phyloP scores from a whole-genome alignment of 2,329 filamentous ascomycete species.

The Talaromyces sp. region DNA sequence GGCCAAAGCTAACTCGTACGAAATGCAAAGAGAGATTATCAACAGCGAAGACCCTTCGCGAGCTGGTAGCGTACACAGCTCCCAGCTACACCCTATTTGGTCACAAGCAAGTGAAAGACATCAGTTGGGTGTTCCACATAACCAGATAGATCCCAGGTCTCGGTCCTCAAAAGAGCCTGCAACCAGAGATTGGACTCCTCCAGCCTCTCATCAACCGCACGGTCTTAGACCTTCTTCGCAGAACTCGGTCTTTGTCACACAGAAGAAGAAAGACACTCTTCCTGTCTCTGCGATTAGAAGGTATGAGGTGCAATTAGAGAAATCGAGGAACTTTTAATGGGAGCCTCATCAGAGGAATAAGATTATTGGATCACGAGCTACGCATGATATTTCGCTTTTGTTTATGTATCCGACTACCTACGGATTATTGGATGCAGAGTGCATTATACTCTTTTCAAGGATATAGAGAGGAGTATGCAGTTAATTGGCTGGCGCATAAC shows the following conservation, averaged over 20 bases:
- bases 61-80: background rate
- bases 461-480: background rate
- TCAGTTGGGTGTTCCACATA: background rate
- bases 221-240: slow-evolving; percentile 3
- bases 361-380: background rate
- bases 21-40: slow-evolving; percentile 14
- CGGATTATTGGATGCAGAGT: background rate
- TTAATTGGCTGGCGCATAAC: background rate
- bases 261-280: slow-evolving; percentile 9
- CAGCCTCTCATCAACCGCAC: background rate
- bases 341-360: background rate
- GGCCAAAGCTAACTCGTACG: slow-evolving; percentile 14
- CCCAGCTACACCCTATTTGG: background rate
- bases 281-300: slow-evolving; percentile 12
- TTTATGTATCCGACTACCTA: slow-evolving; percentile 6
- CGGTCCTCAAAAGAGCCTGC: background rate
- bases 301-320: slow-evolving; percentile 13
- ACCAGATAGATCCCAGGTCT: background rate
- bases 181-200: background rate
- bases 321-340: slow-evolving; percentile 8
- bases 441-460: background rate
- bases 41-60: slow-evolving; percentile 30
- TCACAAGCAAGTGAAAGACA: background rate
- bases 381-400: background rate
- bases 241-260: background rate